Evolutionary conservation across 2,329 filamentous ascomycete species (phyloP).

Genomic region (Venturia asperata): DNA sequence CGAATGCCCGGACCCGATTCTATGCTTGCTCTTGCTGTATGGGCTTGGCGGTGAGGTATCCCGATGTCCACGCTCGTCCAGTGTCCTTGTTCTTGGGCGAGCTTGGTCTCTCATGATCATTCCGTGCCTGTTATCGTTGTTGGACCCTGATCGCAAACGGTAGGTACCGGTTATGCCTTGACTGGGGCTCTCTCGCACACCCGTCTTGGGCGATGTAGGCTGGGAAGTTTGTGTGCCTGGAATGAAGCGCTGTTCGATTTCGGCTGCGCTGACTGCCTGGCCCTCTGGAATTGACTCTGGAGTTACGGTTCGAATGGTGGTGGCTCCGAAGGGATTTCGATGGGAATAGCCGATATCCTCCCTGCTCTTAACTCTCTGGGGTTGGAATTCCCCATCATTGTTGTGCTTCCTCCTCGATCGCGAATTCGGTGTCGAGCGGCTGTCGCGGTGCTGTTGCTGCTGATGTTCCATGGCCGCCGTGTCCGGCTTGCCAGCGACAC

Average conservation of each 20-base stretch:
- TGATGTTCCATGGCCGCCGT: slow-evolving; percentile 10
- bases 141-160: slow-evolving; percentile 18
- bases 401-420: slow-evolving; percentile 12
- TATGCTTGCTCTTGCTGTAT: slow-evolving; percentile 45
- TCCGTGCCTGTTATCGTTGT: slow-evolving; percentile 16
- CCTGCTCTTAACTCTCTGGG: slow-evolving; percentile 13
- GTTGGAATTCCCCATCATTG: background rate
- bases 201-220: slow-evolving; percentile 16
- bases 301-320: slow-evolving; percentile 59
- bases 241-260: slow-evolving; percentile 12
- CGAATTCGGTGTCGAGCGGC: background rate
- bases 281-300: slow-evolving; percentile 44
- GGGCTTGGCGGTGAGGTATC: slow-evolving; percentile 37
- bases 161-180: background rate
- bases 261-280: background rate
- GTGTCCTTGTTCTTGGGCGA: slow-evolving; percentile 47
- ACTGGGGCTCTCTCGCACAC: slow-evolving; percentile 11
- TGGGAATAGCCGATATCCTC: slow-evolving; percentile 15
- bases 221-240: slow-evolving; percentile 20
- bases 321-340: slow-evolving; percentile 24
- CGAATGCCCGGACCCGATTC: slow-evolving; percentile 65
- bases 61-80: slow-evolving; percentile 39
- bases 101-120: slow-evolving; percentile 38
- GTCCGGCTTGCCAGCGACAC: background rate
- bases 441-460: slow-evolving; percentile 4